phyloP scores from a whole-genome alignment of 2,329 filamentous ascomycete species.

The Colletotrichum sp. region DNA sequence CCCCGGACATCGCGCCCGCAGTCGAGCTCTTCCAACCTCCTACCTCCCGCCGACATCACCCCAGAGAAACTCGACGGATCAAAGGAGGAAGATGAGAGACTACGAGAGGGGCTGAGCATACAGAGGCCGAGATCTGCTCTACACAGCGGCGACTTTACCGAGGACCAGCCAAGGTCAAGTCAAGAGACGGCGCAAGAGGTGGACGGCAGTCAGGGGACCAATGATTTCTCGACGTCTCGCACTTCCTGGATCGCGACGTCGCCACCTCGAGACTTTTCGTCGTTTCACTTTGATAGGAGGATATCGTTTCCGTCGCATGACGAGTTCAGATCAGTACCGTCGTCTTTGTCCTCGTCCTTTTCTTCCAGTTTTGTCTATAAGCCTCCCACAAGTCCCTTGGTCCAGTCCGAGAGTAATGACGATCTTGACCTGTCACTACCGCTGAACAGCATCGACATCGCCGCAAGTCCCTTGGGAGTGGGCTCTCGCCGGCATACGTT shows the following conservation, averaged over 20 bases:
- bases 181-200: constrained; percentile 1
- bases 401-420: constrained; percentile 85
- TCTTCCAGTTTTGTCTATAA: constrained; percentile 84
- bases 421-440: constrained; percentile 70
- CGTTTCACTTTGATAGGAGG: constrained; percentile 48
- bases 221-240: constrained; percentile 18
- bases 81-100: constrained; percentile 41
- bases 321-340: constrained; percentile 51
- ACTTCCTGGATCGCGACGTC: constrained; percentile 59
- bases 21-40: constrained; percentile 42
- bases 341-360: constrained; percentile 73
- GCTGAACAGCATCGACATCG: constrained; percentile 55
- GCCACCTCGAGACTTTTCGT: constrained; percentile 56
- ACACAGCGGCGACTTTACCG: constrained; percentile 71
- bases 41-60: constrained; percentile 53
- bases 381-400: constrained; percentile 89
- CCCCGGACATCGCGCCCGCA: constrained; percentile 38
- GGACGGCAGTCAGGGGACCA: background rate
- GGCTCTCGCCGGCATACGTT: constrained; percentile 72
- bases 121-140: constrained; percentile 82
- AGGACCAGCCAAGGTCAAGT: constrained; percentile 18
- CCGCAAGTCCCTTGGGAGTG: constrained; percentile 33
- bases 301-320: constrained; percentile 34
- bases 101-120: constrained; percentile 67
- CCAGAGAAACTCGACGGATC: constrained; percentile 42